phyloP scores from a whole-genome alignment of 1,139 yeast species.

The Hyphopichia khmerensis region DNA sequence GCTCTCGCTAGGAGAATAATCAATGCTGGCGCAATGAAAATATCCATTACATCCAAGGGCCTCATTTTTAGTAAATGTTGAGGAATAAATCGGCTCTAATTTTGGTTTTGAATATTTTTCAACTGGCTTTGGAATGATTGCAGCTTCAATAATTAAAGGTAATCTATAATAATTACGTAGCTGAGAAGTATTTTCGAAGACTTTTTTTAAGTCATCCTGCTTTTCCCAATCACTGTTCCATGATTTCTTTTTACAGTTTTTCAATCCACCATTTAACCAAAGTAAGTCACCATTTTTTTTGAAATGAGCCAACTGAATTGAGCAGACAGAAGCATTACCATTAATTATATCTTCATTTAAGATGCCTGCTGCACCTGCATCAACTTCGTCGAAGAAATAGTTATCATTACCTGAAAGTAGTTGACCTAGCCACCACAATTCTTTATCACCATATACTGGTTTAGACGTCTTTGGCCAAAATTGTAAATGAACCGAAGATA shows the following conservation, averaged over 20 bases:
- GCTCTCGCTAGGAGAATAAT: neutral
- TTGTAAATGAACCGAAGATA: slow-evolving; percentile 31
- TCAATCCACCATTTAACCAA: slow-evolving; percentile 14
- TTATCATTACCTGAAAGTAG: slow-evolving; percentile 36
- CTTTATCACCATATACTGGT: slow-evolving; percentile 40
- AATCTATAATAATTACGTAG: slow-evolving; percentile 12
- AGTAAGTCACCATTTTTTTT: slow-evolving; percentile 9
- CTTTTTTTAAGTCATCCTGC: neutral
- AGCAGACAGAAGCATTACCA: slow-evolving; percentile 11
- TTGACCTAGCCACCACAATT: slow-evolving; percentile 43
- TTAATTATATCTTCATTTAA: slow-evolving; percentile 4
- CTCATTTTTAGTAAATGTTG: neutral
- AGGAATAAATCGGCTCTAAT: neutral
- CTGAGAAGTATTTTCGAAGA: slow-evolving; percentile 8
- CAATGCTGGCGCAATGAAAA: slow-evolving; percentile 1
- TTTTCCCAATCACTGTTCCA: slow-evolving; percentile 6
- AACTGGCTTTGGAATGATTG: slow-evolving; percentile 15
- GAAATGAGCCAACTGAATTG: slow-evolving; percentile 21
- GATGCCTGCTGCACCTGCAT: slow-evolving; percentile 37
- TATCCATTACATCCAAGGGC: slow-evolving; percentile 1
- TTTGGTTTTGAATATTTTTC: neutral
- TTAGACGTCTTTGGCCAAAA: slow-evolving; percentile 26
- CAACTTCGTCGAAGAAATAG: slow-evolving; percentile 24
- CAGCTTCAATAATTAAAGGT: slow-evolving; percentile 12
- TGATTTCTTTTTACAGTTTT: slow-evolving; percentile 7